phyloP scores from a whole-genome alignment of 2,329 filamentous ascomycete genomes.

The Amauroascus verrucosus region DNA sequence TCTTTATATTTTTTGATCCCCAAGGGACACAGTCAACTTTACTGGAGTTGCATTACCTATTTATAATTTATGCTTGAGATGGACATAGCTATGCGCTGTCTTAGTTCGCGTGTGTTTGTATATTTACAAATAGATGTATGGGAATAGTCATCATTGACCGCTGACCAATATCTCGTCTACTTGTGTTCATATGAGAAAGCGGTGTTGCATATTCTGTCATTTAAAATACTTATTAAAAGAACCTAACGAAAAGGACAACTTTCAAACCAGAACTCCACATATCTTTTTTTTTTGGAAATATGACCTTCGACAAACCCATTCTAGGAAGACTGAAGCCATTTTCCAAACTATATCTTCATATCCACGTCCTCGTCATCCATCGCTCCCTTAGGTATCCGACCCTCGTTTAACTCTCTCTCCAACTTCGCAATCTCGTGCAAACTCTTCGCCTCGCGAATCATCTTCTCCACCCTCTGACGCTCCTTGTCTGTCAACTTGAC shows the following conservation, averaged over 20 bases:
- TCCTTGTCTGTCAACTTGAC: conserved; percentile 83
- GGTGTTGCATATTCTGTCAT: not conserved
- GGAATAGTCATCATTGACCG: too few species aligned
- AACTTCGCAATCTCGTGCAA: conserved; percentile 79
- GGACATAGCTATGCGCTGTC: too few species aligned
- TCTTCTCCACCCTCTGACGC: conserved; percentile 70
- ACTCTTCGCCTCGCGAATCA: conserved; percentile 81
- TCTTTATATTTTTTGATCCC: not conserved
- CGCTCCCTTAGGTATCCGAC: conserved; percentile 62
- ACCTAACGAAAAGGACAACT: not conserved
- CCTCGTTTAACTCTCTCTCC: conserved; percentile 87
- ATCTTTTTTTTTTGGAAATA: not conserved
- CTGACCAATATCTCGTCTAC: too few species aligned
- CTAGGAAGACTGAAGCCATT: conserved; percentile 4
- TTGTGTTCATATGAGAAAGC: too few species aligned
- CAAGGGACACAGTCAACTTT: not conserved
- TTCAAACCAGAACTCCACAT: not conserved
- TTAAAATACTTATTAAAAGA: not conserved
- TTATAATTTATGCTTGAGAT: not conserved
- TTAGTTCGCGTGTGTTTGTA: too few species aligned
- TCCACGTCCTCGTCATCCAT: conserved; percentile 26
- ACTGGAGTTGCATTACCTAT: not conserved
- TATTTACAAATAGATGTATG: too few species aligned
- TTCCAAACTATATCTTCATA: conserved; percentile 30
- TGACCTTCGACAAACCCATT: not conserved